A percentile compares a stretch with the other conserved stretches of the same genome.
These are phyloP conservation scores for Quercus lobata DNA, from an alignment of 331 rosid genomes.

Conservation along the genomic window DNA sequence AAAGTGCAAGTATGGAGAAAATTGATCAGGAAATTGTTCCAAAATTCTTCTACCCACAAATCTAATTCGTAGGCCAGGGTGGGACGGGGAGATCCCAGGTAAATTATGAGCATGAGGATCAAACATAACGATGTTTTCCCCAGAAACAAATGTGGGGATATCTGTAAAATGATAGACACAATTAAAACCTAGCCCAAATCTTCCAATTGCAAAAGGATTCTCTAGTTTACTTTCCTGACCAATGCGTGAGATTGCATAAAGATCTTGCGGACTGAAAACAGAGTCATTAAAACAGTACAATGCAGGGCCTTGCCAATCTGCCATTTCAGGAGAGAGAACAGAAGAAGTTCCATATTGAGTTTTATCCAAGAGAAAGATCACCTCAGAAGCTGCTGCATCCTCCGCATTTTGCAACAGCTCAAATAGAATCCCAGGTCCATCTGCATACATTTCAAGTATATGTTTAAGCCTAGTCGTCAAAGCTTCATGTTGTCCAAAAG, in stretches of 20 bases:
- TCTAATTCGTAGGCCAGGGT: slow-evolving; percentile 92
- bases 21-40: slow-evolving; percentile 98
- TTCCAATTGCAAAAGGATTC: slow-evolving; percentile 95
- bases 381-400: slow-evolving; percentile 99
- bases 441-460: slow-evolving; percentile 99
- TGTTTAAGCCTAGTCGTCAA: slow-evolving; percentile 97
- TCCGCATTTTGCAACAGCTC: slow-evolving; percentile 98
- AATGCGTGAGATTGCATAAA: slow-evolving; percentile 98
- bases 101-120: slow-evolving; percentile 93
- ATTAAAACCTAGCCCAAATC: slow-evolving; percentile 98
- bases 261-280: slow-evolving; percentile 91
- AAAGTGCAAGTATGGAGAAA: slow-evolving; percentile 86
- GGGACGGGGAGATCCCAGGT: slow-evolving; percentile 99
- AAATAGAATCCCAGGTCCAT: slow-evolving; percentile 94
- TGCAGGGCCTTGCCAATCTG: slow-evolving; percentile 99
- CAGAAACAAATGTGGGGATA: slow-evolving; percentile 93
- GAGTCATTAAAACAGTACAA: slow-evolving; percentile 92
- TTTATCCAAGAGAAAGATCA: slow-evolving; percentile 84
- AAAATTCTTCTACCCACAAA: slow-evolving; percentile 82
- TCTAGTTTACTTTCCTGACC: slow-evolving; percentile 99
- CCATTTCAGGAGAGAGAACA: slow-evolving; percentile 98
- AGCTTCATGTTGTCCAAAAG: slow-evolving; percentile 99
- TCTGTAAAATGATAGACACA: slow-evolving; percentile 99
- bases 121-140: slow-evolving; percentile 92
- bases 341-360: slow-evolving; percentile 96